Evolutionary conservation across 129 eudicot species (phyloP).

Genomic region (Calendula officinalis): DNA sequence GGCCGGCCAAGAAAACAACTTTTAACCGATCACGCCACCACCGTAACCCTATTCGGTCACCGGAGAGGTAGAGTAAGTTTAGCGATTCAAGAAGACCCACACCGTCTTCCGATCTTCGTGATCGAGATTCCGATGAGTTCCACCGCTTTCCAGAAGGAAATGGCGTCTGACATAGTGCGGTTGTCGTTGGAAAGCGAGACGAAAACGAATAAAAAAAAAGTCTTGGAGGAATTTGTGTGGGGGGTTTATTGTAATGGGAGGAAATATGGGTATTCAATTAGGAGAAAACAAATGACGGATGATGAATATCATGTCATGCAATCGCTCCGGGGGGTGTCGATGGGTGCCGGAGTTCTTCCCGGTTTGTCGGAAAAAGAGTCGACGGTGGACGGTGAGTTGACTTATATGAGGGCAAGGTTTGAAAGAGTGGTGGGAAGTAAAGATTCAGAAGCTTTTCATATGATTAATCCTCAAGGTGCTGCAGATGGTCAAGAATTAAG

Average conservation of each 20-base stretch:
- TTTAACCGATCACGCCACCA: conserved; percentile 58
- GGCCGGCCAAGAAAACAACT: conserved; percentile 52
- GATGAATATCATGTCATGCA: conserved; percentile 77
- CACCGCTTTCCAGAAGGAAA: conserved; percentile 60
- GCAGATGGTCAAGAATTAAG: conserved; percentile 70
- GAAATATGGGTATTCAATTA: conserved; percentile 67
- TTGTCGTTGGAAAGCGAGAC: conserved; percentile 74
- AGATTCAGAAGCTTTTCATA: conserved; percentile 76
- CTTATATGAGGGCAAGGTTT: conserved; percentile 80
- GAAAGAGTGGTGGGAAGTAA: conserved; percentile 77
- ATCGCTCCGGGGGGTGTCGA: conserved; percentile 70
- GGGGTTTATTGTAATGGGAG: conserved; percentile 79
- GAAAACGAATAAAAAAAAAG: conserved; percentile 56
- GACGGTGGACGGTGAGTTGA: conserved; percentile 57
- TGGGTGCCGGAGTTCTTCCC: conserved; percentile 95
- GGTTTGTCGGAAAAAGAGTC: conserved; percentile 45
- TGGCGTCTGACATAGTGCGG: conserved; percentile 59
- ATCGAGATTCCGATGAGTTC: conserved; percentile 76
- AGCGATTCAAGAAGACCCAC: conserved; percentile 88
- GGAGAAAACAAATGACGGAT: conserved; percentile 67
- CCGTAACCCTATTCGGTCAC: conserved; percentile 75
- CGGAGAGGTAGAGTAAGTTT: conserved; percentile 65
- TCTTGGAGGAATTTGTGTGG: conserved; percentile 83
- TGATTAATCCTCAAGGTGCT: conserved; percentile 84
- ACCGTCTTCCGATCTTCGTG: conserved; percentile 56